phyloP scores from a whole-genome alignment of 495 filamentous ascomycete genomes.

The Echria macrotheca region DNA sequence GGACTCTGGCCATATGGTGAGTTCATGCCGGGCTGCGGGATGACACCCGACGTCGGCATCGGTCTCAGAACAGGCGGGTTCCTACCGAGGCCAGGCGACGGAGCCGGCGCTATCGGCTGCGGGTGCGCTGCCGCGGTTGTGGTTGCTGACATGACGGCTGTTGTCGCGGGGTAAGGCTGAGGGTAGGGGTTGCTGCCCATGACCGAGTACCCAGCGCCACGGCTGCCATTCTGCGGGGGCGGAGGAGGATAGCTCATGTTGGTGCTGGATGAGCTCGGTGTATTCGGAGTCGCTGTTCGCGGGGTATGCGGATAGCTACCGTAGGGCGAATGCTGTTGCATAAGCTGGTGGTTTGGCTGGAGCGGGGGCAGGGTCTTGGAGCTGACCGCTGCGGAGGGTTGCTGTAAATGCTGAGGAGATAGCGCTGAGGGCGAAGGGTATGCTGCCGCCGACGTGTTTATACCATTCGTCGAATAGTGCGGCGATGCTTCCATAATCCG shows the following conservation, averaged over 20 bases:
- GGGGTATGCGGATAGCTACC: conserved; percentile 60
- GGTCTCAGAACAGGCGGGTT: conserved; percentile 50
- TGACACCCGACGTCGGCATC: conserved; percentile 58
- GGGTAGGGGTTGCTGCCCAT: conserved; percentile 46
- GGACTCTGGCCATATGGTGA: conserved; percentile 47
- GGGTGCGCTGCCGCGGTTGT: conserved; percentile 62
- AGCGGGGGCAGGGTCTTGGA: conserved; percentile 68
- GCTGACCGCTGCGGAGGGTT: conserved; percentile 47
- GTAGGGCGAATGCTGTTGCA: conserved; percentile 50
- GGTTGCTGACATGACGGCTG: conserved; percentile 59
- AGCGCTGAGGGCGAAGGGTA: conserved; percentile 29
- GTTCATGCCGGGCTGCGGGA: conserved; percentile 44
- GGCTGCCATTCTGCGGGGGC: conserved; percentile 49
- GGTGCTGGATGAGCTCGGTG: conserved; percentile 55
- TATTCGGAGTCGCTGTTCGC: conserved; percentile 54
- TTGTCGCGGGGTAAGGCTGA: conserved; percentile 56
- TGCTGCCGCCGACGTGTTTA: conserved; percentile 33
- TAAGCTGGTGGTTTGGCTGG: conserved; percentile 58
- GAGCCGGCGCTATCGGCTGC: conserved; percentile 67
- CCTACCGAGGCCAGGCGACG: conserved; percentile 53
- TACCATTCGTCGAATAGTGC: conserved; percentile 32
- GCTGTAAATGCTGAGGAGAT: conserved; percentile 23
- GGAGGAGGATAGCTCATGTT: conserved; percentile 58
- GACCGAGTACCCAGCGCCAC: conserved; percentile 40
- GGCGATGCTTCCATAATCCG: conserved; percentile 38